Conservation (phyloP, 1,284 basidiomycete species). For the Pseudozyma sp. region DNA sequence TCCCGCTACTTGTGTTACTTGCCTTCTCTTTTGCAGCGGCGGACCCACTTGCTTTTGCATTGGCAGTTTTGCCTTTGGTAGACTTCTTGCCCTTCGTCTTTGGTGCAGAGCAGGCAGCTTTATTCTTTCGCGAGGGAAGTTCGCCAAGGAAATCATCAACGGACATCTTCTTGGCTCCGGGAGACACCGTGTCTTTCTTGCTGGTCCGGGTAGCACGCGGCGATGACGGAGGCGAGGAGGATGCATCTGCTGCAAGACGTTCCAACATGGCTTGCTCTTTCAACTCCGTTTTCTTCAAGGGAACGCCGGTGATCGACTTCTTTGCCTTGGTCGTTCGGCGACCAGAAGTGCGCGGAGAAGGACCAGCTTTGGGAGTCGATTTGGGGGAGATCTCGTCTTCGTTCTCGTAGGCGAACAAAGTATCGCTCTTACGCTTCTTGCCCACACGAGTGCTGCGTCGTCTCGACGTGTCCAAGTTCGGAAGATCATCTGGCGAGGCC, state of each 20-base stretch:
- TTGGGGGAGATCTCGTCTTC: background rate
- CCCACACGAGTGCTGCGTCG: slow-evolving; percentile 10
- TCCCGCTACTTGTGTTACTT: too few relatives aligned
- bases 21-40: slow-evolving; percentile 4
- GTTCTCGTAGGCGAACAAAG: background rate
- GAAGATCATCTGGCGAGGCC: background rate
- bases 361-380: background rate
- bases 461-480: slow-evolving; percentile 1
- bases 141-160: slow-evolving; percentile 28
- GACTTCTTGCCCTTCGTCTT: slow-evolving; percentile 7
- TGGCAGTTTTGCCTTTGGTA: slow-evolving; percentile 8
- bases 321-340: background rate
- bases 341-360: background rate
- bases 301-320: slow-evolving; percentile 7
- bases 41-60: background rate
- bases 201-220: slow-evolving; percentile 2
- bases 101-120: background rate
- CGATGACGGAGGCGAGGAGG: slow-evolving; percentile 13
- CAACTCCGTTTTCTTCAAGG: slow-evolving; percentile 23
- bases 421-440: slow-evolving; percentile 10
- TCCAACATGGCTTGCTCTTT: slow-evolving; percentile 18
- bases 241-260: slow-evolving; percentile 10
- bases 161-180: slow-evolving; percentile 17
- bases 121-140: slow-evolving; percentile 20
- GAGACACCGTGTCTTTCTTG: slow-evolving; percentile 3